phyloP scores from a whole-genome alignment of 139 green algal genomes.

The Chlorella sp. region DNA sequence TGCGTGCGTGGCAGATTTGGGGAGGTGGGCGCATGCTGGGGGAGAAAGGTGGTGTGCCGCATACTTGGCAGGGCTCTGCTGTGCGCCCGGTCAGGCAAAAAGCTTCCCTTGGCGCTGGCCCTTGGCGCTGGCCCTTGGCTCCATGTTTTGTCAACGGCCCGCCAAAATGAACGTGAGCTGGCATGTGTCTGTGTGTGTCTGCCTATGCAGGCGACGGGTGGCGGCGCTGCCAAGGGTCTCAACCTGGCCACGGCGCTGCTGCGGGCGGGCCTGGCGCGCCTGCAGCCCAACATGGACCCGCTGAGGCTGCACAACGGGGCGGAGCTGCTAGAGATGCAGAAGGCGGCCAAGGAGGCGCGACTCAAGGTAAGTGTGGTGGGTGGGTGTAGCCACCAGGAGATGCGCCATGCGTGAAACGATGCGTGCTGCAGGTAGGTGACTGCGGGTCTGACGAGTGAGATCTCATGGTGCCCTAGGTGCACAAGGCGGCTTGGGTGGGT shows the following conservation, averaged over 20 bases:
- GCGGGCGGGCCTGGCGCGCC: slow-evolving; percentile 61
- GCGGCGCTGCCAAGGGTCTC: too few species aligned
- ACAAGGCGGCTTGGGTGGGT: too few species aligned
- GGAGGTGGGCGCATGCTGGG: neutral
- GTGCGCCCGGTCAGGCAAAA: too few species aligned
- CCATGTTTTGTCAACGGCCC: too few species aligned
- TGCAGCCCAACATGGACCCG: slow-evolving; percentile 60
- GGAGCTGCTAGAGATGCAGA: slow-evolving; percentile 63
- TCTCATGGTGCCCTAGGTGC: too few species aligned
- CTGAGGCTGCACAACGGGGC: slow-evolving; percentile 25
- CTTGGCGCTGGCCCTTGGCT: neutral
- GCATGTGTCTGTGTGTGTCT: too few species aligned
- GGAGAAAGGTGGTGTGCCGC: too few species aligned
- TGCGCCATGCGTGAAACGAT: slow-evolving; percentile 63
- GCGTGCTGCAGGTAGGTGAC: slow-evolving; percentile 58
- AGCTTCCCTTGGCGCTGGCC: neutral
- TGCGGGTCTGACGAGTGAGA: too few species aligned
- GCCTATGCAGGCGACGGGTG: too few species aligned
- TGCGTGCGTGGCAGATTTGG: neutral
- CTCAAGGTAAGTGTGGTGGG: slow-evolving; percentile 57
- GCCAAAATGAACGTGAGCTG: too few species aligned
- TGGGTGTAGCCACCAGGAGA: slow-evolving; percentile 46
- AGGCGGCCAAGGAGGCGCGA: slow-evolving; percentile 54
- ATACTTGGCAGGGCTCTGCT: too few species aligned
- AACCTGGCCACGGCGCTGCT: slow-evolving; percentile 72